Evolutionary conservation across 2,329 filamentous ascomycete genomes (phyloP), one percentile per base, ranked within the genome.

Genomic region (Xylariaceae sp.): DNA sequence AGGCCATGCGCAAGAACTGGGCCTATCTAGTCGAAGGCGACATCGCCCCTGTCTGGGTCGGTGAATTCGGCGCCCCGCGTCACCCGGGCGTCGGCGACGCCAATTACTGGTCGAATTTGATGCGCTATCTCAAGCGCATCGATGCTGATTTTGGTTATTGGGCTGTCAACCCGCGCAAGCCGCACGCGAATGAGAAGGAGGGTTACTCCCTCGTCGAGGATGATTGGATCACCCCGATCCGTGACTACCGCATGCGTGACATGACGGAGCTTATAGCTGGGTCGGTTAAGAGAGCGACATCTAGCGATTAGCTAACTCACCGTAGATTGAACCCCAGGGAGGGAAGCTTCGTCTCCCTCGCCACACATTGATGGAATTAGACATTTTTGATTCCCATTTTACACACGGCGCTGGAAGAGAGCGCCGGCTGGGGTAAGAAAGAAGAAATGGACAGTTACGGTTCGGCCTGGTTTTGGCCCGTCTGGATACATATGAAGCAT

Each of bases 131-230:
- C 54, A 76, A 76, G 63, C 69, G 72, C 2, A 68, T 81, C 49
- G 81, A 86, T 62, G 81, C 80, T 7, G 84, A 87, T 62, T 86
- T 85, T 72, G 85, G 80, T 5, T 88, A 87, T 69, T 88, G 85
- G 85, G 84, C 84, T 12, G 66, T 87, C 60, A 87, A 87, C 70
- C 81, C 84, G 40, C 74, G 81, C 46, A 87, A 88, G 69, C 80
- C 83, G 7, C 76, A 76, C 54, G 72, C 78, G 39, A 76, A 84
- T 66, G 75, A 71, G 47, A 73, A 70, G 34, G 84, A 88, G 72
- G 75, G 76, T 9, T 87, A 88, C 65, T 78, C 79, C 2, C 69
- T 88, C 29, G 70, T 87, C 19, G 70, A 77, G 57, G 83, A 86
- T 62, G 82, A 85, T 67, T 88, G 84, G 84, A 64, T 77, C 59